A percentile compares a stretch with the other conserved stretches of the same genome.
These are phyloP conservation scores for Aristolochia californica DNA, from an alignment of 164 flowering plant species.

Conservation along the genomic window DNA sequence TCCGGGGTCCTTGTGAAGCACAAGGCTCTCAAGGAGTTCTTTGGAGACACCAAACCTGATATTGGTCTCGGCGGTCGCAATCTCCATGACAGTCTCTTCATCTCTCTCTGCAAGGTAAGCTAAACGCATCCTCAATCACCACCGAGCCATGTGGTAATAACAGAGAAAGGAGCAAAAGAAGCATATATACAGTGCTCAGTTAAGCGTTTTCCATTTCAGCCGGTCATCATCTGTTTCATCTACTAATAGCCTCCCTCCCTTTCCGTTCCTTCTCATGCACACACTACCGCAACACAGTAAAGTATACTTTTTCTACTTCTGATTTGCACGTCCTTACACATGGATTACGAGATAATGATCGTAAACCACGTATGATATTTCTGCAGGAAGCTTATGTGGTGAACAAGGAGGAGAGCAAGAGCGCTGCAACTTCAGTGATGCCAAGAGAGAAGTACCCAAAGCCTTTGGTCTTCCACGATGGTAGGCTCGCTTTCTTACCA, in stretches of 20 bases:
- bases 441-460: constrained; percentile 70
- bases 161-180: background rate
- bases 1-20: constrained; percentile 63
- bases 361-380: background rate
- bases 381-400: constrained; percentile 57
- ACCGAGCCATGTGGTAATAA: background rate
- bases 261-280: too few species aligned
- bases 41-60: constrained; percentile 59
- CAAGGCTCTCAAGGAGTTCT: constrained; percentile 42
- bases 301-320: too few species aligned
- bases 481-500: constrained; percentile 75
- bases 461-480: constrained; percentile 80
- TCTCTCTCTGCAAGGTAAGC: constrained; percentile 76
- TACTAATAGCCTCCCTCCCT: too few species aligned
- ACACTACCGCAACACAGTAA: too few species aligned
- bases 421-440: constrained; percentile 14
- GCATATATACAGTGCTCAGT: too few species aligned
- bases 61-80: constrained; percentile 48
- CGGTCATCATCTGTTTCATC: too few species aligned
- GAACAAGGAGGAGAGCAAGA: constrained; percentile 34
- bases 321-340: too few species aligned
- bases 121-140: background rate
- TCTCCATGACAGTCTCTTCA: constrained; percentile 38
- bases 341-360: too few species aligned
- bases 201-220: too few species aligned